These are phyloP conservation scores for Parachlorella kessleri DNA, from an alignment of 139 green algal genomes.

Conservation along the genomic window DNA sequence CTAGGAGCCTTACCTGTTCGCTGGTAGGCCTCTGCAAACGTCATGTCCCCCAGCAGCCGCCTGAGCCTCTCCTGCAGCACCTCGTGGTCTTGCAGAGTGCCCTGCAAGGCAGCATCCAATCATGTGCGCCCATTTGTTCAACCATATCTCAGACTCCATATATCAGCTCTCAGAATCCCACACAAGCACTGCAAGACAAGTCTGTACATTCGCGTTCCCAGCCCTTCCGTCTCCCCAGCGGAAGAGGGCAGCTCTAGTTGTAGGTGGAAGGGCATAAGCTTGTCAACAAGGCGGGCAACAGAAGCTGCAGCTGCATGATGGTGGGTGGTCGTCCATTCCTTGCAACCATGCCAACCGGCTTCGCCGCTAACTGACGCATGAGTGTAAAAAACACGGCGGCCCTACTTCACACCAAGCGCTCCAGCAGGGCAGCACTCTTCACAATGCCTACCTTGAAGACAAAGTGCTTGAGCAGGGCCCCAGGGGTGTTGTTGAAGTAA, in stretches of 20 bases:
- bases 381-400: no score
- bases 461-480: slow-evolving; percentile 70
- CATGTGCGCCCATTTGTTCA: not conserved
- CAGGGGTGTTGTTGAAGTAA: slow-evolving; percentile 78
- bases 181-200: not conserved
- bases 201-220: not conserved
- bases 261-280: no score
- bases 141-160: not conserved
- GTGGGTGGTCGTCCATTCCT: no score
- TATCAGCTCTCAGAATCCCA: not conserved
- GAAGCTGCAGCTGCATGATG: no score
- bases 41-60: slow-evolving; percentile 80
- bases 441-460: slow-evolving; percentile 52
- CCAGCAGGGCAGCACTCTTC: no score
- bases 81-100: slow-evolving; percentile 36
- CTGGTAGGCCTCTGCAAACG: slow-evolving; percentile 88
- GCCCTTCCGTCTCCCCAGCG: no score
- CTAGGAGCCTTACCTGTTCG: no score
- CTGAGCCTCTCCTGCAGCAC: slow-evolving; percentile 61
- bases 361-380: no score
- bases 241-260: no score
- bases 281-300: no score
- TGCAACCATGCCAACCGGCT: no score
- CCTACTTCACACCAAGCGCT: no score
- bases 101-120: not conserved